phyloP scores from a whole-genome alignment of 2,329 filamentous ascomycete species.

The Cytospora schulzeri region DNA sequence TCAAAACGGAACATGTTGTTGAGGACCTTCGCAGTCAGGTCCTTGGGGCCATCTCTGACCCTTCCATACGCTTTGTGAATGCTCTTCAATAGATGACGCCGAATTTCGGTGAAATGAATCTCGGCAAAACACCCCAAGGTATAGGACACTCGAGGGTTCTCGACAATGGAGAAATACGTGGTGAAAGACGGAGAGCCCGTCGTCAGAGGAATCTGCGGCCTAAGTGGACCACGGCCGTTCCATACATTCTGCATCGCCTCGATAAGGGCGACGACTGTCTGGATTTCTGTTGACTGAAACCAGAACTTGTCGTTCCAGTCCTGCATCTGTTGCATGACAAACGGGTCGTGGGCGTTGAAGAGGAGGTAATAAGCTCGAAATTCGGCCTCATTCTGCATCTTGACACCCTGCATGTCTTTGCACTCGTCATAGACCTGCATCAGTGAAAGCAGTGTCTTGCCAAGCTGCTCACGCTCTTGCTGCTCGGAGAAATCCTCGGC shows the following conservation, averaged over 20 bases:
- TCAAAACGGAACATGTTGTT: constrained; percentile 68
- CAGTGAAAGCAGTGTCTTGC: constrained; percentile 65
- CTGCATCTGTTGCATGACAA: constrained; percentile 56
- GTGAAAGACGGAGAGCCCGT: constrained; percentile 52
- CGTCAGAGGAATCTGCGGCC: constrained; percentile 50
- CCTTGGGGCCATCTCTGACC: constrained; percentile 59
- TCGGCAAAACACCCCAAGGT: constrained; percentile 72
- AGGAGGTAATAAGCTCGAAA: constrained; percentile 68
- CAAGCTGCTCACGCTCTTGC: constrained; percentile 68
- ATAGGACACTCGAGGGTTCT: constrained; percentile 60
- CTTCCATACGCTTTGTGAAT: constrained; percentile 58
- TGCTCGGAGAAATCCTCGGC: constrained; percentile 66
- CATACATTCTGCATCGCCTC: constrained; percentile 62
- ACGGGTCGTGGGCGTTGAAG: constrained; percentile 61
- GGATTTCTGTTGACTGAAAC: constrained; percentile 58
- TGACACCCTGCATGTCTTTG: constrained; percentile 53
- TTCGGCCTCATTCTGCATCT: constrained; percentile 65
- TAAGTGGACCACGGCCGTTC: constrained; percentile 59
- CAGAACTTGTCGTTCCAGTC: constrained; percentile 60
- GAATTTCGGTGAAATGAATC: constrained; percentile 64
- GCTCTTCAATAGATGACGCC: constrained; percentile 59
- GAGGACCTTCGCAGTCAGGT: constrained; percentile 59
- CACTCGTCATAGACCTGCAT: constrained; percentile 69
- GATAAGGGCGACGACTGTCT: constrained; percentile 62
- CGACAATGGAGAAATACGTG: constrained; percentile 63